These are phyloP conservation scores for Leucocoprinus leucothites DNA, from an alignment of 768 basidiomycete species.

Conservation along the genomic window DNA sequence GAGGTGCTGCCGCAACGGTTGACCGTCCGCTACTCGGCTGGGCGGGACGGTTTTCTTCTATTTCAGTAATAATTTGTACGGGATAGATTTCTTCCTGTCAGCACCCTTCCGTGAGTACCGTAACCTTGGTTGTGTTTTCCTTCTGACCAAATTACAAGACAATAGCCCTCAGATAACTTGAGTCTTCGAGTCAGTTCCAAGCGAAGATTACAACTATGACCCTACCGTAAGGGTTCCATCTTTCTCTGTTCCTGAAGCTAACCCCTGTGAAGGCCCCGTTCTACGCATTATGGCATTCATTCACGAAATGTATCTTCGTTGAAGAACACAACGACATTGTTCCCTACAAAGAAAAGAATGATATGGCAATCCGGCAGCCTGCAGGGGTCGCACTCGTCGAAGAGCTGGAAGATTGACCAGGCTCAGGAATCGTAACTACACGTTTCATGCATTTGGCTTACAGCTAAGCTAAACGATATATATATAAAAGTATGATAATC, in stretches of 20 bases:
- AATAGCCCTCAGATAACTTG: conserved; percentile 54
- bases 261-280: conserved; percentile 29
- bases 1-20: too few species aligned
- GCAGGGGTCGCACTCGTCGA: conserved; percentile 19
- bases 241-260: background rate
- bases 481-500: too few species aligned
- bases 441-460: too few species aligned
- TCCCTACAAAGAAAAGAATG: conserved; percentile 51
- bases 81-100: too few species aligned
- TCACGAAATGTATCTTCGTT: conserved; percentile 52
- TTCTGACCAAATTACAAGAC: conserved; percentile 29
- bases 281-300: conserved; percentile 51
- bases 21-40: too few species aligned
- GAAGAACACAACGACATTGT: conserved; percentile 53
- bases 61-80: too few species aligned
- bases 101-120: conserved; percentile 41
- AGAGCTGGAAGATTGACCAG: background rate
- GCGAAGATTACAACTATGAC: too few species aligned
- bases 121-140: background rate
- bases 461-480: too few species aligned
- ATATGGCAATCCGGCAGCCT: conserved; percentile 32
- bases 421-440: too few species aligned
- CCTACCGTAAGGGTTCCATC: conserved; percentile 37
- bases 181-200: conserved; percentile 40
- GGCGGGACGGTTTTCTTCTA: too few species aligned